phyloP scores from a whole-genome alignment of 1,284 basidiomycete species.

The Ustilago xerochloae region DNA sequence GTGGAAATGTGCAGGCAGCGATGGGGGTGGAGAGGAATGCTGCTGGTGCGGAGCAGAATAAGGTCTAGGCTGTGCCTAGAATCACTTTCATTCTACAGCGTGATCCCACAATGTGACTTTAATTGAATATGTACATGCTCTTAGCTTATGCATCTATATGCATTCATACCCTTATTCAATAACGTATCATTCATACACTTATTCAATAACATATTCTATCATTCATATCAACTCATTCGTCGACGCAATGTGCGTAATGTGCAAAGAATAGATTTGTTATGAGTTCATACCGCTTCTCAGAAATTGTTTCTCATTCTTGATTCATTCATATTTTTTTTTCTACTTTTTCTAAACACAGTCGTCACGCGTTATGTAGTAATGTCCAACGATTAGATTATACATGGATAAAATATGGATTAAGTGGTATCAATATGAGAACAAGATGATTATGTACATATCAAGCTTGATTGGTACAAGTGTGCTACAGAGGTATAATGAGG shows the following conservation, averaged over 20 bases:
- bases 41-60: not conserved
- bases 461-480: not conserved
- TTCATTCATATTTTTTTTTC: no score
- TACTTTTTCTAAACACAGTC: no score
- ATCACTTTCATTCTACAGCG: no score
- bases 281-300: no score
- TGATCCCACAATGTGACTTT: no score
- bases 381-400: constrained; percentile 5
- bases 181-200: not conserved
- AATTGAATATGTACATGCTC: no score
- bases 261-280: no score
- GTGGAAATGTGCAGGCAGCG: not conserved
- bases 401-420: not conserved
- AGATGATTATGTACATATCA: not conserved
- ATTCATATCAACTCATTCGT: not conserved
- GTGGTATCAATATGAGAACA: constrained; percentile 2
- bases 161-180: not conserved
- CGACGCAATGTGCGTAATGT: no score
- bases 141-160: not conserved
- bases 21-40: no score
- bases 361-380: not conserved
- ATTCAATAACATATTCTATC: not conserved
- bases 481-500: not conserved
- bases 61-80: not conserved
- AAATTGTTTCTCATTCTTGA: no score